These are phyloP conservation scores for Aschersonia sp. DNA, from an alignment of 2,329 filamentous ascomycete species.

Conservation along the genomic window DNA sequence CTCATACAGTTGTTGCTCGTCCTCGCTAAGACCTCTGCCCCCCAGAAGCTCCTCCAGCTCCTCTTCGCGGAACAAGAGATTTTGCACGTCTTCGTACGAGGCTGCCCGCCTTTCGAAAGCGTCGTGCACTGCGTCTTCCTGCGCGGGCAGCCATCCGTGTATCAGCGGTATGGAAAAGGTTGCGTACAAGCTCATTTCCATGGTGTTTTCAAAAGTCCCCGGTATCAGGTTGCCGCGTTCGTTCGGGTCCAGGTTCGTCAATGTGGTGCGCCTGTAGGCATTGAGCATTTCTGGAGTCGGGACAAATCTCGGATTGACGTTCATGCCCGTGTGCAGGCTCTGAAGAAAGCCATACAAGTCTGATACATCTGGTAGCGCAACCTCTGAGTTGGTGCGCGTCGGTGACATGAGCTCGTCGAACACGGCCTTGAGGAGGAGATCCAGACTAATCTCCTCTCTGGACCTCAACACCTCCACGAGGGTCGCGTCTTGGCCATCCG, in stretches of 20 bases:
- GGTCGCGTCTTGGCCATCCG: constrained; percentile 45
- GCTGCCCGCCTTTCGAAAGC: constrained; percentile 62
- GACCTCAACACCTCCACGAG: constrained; percentile 64
- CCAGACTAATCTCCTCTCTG: constrained; percentile 77
- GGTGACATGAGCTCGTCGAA: constrained; percentile 87
- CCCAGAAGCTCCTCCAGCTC: constrained; percentile 59
- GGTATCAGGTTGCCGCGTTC: constrained; percentile 34
- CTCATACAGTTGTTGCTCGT: constrained; percentile 67
- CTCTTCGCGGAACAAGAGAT: constrained; percentile 75
- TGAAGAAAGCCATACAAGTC: constrained; percentile 81
- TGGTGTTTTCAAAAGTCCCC: constrained; percentile 75
- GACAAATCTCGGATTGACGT: constrained; percentile 85
- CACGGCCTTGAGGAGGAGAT: constrained; percentile 72
- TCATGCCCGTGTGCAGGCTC: constrained; percentile 90
- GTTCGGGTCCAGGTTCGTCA: constrained; percentile 35
- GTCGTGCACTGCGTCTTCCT: constrained; percentile 47
- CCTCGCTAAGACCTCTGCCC: constrained; percentile 39
- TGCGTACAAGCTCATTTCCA: constrained; percentile 80
- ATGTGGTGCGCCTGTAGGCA: constrained; percentile 34
- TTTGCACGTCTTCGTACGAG: constrained; percentile 86
- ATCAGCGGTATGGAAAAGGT: constrained; percentile 80
- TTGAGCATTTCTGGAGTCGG: constrained; percentile 33
- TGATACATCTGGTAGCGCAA: constrained; percentile 65
- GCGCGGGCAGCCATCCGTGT: constrained; percentile 80
- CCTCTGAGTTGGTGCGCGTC: constrained; percentile 45